Evolutionary conservation across 371 early-diverging fungal genomes (phyloP).

Genomic region (Mortierella sp.): DNA sequence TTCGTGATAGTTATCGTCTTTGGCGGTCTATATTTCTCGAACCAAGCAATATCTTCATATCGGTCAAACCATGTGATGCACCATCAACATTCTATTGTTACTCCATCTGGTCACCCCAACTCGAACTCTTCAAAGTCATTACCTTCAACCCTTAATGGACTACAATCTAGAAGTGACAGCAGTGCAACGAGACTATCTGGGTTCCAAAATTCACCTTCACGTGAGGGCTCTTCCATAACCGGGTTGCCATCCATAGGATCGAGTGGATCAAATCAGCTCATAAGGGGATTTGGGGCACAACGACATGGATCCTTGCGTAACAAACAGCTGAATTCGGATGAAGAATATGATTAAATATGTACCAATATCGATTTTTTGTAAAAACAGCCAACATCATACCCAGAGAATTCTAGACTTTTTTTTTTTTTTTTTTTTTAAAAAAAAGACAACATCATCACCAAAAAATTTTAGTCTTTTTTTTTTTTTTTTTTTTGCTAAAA

Average conservation of each 20-base stretch:
- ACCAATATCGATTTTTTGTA: neutral
- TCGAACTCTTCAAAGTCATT: neutral
- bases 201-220: neutral
- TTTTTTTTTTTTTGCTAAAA: neutral
- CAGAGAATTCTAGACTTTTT: neutral
- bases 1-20: constrained; percentile 43
- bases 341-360: constrained; percentile 8
- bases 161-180: neutral
- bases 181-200: neutral
- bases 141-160: neutral
- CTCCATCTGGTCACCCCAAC: neutral
- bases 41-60: constrained; percentile 41
- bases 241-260: neutral
- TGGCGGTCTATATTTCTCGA: constrained; percentile 44
- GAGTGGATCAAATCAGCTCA: constrained; percentile 2
- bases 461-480: neutral
- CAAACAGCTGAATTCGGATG: constrained; percentile 1
- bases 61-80: constrained; percentile 41
- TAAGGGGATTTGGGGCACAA: constrained; percentile 1
- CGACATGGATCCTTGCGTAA: constrained; percentile 6
- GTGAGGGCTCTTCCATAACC: neutral
- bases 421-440: constrained; percentile 1
- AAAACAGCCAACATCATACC: neutral
- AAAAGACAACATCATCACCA: neutral
- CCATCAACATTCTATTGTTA: constrained; percentile 32